Percentiles rank a stretch among this genome's conserved stretches.
These are phyloP conservation scores for Kwoniella botswanensis DNA, from an alignment of 768 basidiomycete genomes.

Conservation along the genomic window DNA sequence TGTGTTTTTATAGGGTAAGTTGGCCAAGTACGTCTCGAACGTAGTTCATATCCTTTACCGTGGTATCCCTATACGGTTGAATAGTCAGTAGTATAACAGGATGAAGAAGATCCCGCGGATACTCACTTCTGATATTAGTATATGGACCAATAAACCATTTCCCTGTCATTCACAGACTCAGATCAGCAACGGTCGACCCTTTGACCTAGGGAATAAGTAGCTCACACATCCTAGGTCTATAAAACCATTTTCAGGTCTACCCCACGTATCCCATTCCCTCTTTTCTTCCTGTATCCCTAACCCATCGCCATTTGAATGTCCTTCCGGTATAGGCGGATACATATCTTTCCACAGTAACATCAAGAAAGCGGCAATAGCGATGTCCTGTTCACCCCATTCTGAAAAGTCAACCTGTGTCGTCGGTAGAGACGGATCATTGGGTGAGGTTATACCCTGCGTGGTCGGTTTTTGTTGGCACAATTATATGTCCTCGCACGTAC, in stretches of 20 bases:
- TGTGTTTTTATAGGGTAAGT: conserved; percentile 73
- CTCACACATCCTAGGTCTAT: conserved; percentile 78
- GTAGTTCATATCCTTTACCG: conserved; percentile 84
- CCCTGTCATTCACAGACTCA: conserved; percentile 64
- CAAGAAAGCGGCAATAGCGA: conserved; percentile 90
- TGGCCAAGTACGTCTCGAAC: conserved; percentile 81
- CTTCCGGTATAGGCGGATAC: conserved; percentile 58
- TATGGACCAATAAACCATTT: conserved; percentile 89
- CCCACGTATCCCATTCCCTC: conserved; percentile 72
- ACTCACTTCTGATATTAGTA: conserved; percentile 69
- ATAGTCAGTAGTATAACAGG: not conserved
- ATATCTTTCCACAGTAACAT: conserved; percentile 88
- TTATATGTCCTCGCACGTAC: too few relatives aligned
- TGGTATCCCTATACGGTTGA: conserved; percentile 66
- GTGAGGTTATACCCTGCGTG: conserved; percentile 4
- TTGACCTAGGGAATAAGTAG: not conserved
- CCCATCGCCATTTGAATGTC: not conserved
- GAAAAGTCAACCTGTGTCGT: conserved; percentile 31
- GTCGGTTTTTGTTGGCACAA: not conserved
- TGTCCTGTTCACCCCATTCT: conserved; percentile 67
- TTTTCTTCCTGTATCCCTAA: conserved; percentile 41
- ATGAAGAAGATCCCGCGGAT: too few relatives aligned
- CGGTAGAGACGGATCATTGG: conserved; percentile 18
- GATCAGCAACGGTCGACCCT: too few relatives aligned
- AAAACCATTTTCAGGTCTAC: conserved; percentile 81